These are phyloP conservation scores for Achaetomiella virescens DNA, from an alignment of 495 filamentous ascomycete genomes.

Conservation along the genomic window DNA sequence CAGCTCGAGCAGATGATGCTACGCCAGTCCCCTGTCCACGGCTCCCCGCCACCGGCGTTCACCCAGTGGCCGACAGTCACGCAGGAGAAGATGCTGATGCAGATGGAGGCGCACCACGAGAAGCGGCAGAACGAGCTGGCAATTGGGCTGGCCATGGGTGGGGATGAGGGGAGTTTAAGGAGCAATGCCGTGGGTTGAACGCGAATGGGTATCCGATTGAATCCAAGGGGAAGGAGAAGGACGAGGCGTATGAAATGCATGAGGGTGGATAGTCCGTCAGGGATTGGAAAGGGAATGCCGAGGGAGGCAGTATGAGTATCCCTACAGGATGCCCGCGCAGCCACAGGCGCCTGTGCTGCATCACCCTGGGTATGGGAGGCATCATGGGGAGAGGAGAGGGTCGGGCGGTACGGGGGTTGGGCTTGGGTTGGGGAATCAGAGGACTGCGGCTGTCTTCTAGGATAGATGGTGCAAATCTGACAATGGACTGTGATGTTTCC, in stretches of 20 bases:
- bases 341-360: constrained; percentile 28
- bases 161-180: constrained; percentile 25
- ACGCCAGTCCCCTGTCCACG: constrained; percentile 11
- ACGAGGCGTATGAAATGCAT: constrained; percentile 30
- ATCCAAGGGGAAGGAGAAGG: constrained; percentile 30
- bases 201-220: constrained; percentile 17
- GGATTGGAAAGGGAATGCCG: not conserved
- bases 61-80: constrained; percentile 27
- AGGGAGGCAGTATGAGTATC: constrained; percentile 3
- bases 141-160: constrained; percentile 34
- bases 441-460: not conserved
- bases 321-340: constrained; percentile 19
- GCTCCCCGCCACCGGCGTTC: constrained; percentile 24
- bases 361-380: constrained; percentile 31
- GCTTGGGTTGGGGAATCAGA: not conserved
- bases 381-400: constrained; percentile 16
- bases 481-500: not conserved
- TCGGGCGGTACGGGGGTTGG: constrained; percentile 6
- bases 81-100: constrained; percentile 26
- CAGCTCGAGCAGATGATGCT: constrained; percentile 22
- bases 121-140: constrained; percentile 25
- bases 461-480: not conserved
- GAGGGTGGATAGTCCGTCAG: constrained; percentile 29
- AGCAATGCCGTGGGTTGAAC: constrained; percentile 23
- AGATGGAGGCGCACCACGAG: constrained; percentile 23